Conservation (phyloP, 129 eudicot genomes). For the Artemisia annua region DNA sequence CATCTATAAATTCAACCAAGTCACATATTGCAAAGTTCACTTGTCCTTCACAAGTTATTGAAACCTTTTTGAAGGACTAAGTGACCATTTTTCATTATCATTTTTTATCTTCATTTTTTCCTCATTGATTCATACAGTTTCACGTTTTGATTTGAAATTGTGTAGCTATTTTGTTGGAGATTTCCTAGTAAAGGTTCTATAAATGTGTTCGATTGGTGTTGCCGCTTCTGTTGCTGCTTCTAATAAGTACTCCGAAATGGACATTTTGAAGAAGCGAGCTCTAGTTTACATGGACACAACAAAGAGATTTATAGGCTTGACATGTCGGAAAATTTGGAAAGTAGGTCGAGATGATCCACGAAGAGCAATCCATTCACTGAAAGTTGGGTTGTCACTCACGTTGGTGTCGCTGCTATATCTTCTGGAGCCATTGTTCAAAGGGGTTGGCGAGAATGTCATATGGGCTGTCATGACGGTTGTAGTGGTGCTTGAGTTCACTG, state of each 20-base stretch:
- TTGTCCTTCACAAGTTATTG: slow-evolving; percentile 12
- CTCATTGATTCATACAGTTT: background rate
- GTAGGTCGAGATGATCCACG: slow-evolving; percentile 46
- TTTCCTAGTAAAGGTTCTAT: background rate
- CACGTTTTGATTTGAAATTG: background rate
- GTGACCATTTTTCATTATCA: slow-evolving; percentile 3
- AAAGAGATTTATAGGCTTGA: slow-evolving; percentile 10
- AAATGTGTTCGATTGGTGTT: slow-evolving; percentile 24
- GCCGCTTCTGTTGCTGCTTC: slow-evolving; percentile 12
- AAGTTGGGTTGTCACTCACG: slow-evolving; percentile 47
- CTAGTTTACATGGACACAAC: slow-evolving; percentile 19
- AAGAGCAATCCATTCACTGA: slow-evolving; percentile 38
- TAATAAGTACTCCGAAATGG: background rate
- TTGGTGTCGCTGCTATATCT: slow-evolving; percentile 39
- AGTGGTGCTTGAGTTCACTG: slow-evolving; percentile 51
- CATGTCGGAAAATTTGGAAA: slow-evolving; percentile 21
- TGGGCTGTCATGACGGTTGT: slow-evolving; percentile 54
- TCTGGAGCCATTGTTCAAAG: slow-evolving; percentile 41
- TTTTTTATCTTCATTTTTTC: slow-evolving; percentile 12
- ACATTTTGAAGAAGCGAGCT: slow-evolving; percentile 23
- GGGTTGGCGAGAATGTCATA: slow-evolving; percentile 36
- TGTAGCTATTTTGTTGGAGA: background rate
- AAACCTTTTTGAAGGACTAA: slow-evolving; percentile 6
- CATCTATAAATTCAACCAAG: slow-evolving; percentile 22
- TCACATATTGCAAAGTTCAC: slow-evolving; percentile 9